A percentile compares a stretch with the other conserved stretches of the same genome.
Evolutionary conservation across 257 asterid species (phyloP).

Genomic region (Nicotiana tabacum): DNA sequence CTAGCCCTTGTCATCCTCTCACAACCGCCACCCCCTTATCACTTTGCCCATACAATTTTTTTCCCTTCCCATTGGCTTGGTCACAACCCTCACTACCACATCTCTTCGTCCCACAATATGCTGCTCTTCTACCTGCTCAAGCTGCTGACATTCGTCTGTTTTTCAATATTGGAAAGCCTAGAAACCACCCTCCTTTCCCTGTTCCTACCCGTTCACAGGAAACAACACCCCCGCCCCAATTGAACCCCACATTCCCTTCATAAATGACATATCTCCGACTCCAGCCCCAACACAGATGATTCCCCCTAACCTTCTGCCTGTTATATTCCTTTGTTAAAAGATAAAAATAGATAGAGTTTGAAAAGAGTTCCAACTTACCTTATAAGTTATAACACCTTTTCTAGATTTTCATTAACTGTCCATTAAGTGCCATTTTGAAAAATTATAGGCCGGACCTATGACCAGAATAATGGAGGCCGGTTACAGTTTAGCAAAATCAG

Average conservation of each 20-base stretch:
- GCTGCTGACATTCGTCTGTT: background rate
- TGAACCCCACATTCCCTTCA: background rate
- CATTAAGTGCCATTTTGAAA: background rate
- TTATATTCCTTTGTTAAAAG: background rate
- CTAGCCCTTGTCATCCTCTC: background rate
- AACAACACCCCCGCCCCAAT: background rate
- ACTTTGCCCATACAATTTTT: background rate
- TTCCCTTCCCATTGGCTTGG: background rate
- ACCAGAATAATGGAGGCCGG: background rate
- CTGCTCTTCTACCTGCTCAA: background rate
- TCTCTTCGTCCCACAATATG: background rate
- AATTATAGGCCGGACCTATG: background rate
- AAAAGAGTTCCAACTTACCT: background rate
- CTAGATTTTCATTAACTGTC: background rate
- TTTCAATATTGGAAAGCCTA: background rate
- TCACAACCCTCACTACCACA: background rate
- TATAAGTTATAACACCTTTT: background rate
- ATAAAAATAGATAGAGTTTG: background rate
- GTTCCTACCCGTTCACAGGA: background rate
- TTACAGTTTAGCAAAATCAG: background rate
- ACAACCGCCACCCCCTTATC: background rate
- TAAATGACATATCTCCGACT: background rate
- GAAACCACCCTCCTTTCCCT: background rate
- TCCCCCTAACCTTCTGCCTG: constrained; percentile 2
- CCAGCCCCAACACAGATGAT: background rate